Percentiles rank a stretch among this genome's conserved stretches.
phyloP scores from a whole-genome alignment of 2,329 filamentous ascomycete genomes.

The Ophiostoma novo-ulmi region DNA sequence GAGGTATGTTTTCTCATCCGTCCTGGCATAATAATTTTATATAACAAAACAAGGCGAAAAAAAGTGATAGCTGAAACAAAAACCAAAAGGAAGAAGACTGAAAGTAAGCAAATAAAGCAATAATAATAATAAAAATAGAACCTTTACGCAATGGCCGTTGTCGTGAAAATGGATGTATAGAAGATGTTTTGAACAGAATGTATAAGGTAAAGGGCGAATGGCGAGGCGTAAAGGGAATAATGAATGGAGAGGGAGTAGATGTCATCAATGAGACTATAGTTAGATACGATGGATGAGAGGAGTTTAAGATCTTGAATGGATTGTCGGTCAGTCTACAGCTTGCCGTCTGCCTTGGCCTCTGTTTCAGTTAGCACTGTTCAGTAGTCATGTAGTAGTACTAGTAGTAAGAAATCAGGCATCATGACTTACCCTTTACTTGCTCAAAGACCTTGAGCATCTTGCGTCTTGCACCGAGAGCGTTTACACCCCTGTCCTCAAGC shows the following conservation, averaged over 20 bases:
- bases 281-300: not conserved
- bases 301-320: not conserved
- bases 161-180: slow-evolving; percentile 3
- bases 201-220: not conserved
- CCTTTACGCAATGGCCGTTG: slow-evolving; percentile 6
- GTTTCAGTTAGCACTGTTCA: slow-evolving; percentile 19
- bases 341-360: slow-evolving; percentile 72
- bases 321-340: slow-evolving; percentile 41
- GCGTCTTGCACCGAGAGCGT: slow-evolving; percentile 85
- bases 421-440: slow-evolving; percentile 68
- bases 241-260: not conserved
- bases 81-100: slow-evolving; percentile 2
- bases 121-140: not conserved
- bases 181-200: slow-evolving; percentile 5
- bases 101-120: not conserved
- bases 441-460: slow-evolving; percentile 99
- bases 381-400: not conserved
- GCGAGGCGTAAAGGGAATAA: not conserved
- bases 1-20: slow-evolving; percentile 7
- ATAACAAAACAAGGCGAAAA: not conserved
- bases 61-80: not conserved
- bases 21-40: slow-evolving; percentile 6
- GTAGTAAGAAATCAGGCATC: not conserved
- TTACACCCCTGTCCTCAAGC: slow-evolving; percentile 86
- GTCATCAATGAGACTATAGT: not conserved